Evolutionary conservation across 2,329 filamentous ascomycete genomes (phyloP).

Genomic region (Phyllosticta citrichinensis): DNA sequence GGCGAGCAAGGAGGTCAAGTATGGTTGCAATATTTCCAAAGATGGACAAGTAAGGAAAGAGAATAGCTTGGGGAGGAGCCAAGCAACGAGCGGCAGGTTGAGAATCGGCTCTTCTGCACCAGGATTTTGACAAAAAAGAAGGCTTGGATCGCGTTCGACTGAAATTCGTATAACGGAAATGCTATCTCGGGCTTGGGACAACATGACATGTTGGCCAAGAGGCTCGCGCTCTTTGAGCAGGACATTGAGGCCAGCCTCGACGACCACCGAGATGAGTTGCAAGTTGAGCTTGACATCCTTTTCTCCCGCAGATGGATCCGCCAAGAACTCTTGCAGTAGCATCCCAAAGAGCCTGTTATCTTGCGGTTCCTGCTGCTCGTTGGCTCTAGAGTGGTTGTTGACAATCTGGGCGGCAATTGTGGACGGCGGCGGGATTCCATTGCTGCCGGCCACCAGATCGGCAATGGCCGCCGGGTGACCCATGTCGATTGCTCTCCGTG

Average conservation of each 20-base stretch:
- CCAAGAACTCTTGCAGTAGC: slow-evolving; percentile 55
- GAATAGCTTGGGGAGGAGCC: slow-evolving; percentile 45
- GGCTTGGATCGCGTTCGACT: slow-evolving; percentile 61
- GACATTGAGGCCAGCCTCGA: slow-evolving; percentile 65
- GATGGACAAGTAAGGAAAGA: slow-evolving; percentile 35
- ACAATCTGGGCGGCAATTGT: slow-evolving; percentile 83
- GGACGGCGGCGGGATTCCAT: slow-evolving; percentile 46
- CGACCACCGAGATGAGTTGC: slow-evolving; percentile 75
- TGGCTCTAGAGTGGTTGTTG: slow-evolving; percentile 61
- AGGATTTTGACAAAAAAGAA: slow-evolving; percentile 40
- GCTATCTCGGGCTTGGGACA: slow-evolving; percentile 57
- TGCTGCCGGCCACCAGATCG: background rate
- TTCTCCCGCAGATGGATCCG: slow-evolving; percentile 40
- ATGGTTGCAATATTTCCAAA: slow-evolving; percentile 31
- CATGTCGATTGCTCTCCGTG: slow-evolving; percentile 29
- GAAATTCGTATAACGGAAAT: slow-evolving; percentile 68
- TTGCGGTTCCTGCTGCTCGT: slow-evolving; percentile 51
- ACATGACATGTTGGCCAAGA: slow-evolving; percentile 50
- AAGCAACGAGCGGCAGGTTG: slow-evolving; percentile 40
- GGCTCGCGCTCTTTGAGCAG: slow-evolving; percentile 56
- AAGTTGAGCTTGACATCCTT: slow-evolving; percentile 69
- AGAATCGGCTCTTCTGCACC: background rate
- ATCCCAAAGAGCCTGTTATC: slow-evolving; percentile 66
- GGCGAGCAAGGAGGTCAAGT: slow-evolving; percentile 25
- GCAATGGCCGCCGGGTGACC: slow-evolving; percentile 19